Evolutionary conservation across 208 protist genomes (phyloP).

Genomic region (Trypanosoma boissoni): DNA sequence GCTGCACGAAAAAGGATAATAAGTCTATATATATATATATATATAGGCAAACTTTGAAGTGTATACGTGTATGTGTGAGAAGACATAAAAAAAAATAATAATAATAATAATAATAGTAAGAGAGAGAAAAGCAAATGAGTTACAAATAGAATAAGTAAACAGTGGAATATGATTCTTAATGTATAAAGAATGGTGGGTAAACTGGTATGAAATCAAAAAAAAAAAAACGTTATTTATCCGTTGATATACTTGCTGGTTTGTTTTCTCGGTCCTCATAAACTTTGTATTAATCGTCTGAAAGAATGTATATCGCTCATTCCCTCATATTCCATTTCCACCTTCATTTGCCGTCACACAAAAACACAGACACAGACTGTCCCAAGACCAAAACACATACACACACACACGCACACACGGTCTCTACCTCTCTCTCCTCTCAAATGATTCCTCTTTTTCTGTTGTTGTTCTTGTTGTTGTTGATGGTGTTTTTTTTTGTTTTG

Average conservation of each 20-base stretch:
- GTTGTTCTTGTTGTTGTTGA: background rate
- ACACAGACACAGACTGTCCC: no score
- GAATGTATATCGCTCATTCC: background rate
- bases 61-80: background rate
- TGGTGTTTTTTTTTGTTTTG: background rate
- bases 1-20: no score
- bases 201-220: no score
- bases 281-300: constrained; percentile 3
- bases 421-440: background rate
- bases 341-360: background rate
- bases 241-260: background rate
- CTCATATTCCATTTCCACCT: background rate
- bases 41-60: no score
- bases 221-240: no score
- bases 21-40: no score
- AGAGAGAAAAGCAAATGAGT: constrained; percentile 15
- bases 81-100: constrained; percentile 11
- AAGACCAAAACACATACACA: background rate
- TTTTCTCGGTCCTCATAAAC: constrained; percentile 1
- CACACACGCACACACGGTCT: background rate
- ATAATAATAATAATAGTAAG: constrained; percentile 7
- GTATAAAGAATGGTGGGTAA: no score
- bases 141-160: constrained; percentile 13
- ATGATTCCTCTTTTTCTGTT: background rate
- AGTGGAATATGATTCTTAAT: background rate